Percentiles rank a stretch among this genome's conserved stretches.
Conservation (phyloP, 805 yeast species). For the Zygotorulaspora danielsina region DNA sequence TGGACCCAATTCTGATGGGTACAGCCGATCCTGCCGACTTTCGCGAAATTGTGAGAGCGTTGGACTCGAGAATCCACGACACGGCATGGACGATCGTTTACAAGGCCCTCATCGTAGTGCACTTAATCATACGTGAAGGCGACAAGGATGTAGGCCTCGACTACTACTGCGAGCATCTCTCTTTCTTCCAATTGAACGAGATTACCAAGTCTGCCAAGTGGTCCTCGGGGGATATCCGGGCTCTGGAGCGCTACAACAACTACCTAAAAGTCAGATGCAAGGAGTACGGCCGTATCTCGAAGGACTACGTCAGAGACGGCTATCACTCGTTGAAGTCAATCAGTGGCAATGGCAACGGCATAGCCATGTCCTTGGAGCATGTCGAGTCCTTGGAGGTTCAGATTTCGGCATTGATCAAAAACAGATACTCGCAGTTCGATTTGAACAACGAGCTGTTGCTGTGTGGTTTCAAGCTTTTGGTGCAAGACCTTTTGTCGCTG, state of each 20-base stretch:
- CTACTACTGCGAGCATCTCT: conserved; percentile 49
- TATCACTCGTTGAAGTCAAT: conserved; percentile 44
- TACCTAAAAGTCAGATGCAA: conserved; percentile 66
- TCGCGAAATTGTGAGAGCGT: conserved; percentile 60
- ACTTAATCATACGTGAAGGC: conserved; percentile 91
- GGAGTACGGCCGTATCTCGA: conserved; percentile 58
- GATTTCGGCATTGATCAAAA: conserved; percentile 67
- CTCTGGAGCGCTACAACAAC: conserved; percentile 61
- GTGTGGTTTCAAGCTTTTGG: conserved; percentile 80
- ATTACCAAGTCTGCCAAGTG: conserved; percentile 33
- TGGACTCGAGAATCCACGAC: conserved; percentile 62
- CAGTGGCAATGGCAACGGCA: conserved; percentile 53
- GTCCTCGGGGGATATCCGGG: conserved; percentile 45
- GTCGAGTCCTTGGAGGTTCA: conserved; percentile 82
- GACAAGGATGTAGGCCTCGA: conserved; percentile 67
- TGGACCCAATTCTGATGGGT: conserved; percentile 78
- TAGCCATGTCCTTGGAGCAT: conserved; percentile 74
- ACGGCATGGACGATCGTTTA: conserved; percentile 88
- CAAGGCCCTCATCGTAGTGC: conserved; percentile 79
- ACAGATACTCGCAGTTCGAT: conserved; percentile 74
- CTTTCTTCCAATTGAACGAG: conserved; percentile 47
- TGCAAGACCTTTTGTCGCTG: conserved; percentile 80
- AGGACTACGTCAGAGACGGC: conserved; percentile 78
- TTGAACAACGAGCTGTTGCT: conserved; percentile 78
- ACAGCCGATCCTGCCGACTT: conserved; percentile 45